A percentile compares a stretch with the other conserved stretches of the same genome.
Evolutionary conservation across 176 grass and related monocot genomes (phyloP).

Genomic region (Oryza officinalis): DNA sequence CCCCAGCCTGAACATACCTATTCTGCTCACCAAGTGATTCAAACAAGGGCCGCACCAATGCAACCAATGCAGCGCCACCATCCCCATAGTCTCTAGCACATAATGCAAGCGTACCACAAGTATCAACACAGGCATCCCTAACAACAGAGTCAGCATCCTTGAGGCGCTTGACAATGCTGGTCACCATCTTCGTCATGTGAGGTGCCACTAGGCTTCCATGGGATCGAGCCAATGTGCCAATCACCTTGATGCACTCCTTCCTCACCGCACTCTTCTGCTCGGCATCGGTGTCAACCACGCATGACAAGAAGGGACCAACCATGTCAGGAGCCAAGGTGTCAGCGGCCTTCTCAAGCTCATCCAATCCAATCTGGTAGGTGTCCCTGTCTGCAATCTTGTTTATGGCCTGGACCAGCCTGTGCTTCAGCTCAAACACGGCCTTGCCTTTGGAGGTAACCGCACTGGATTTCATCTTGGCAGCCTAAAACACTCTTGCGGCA

Average conservation of each 20-base stretch:
- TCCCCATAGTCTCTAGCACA: conserved; percentile 51
- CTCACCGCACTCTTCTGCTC: conserved; percentile 83
- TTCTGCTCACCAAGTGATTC: conserved; percentile 93
- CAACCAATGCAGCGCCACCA: conserved; percentile 54
- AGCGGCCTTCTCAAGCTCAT: conserved; percentile 62
- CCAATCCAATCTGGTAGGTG: conserved; percentile 78
- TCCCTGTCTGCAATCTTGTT: conserved; percentile 91
- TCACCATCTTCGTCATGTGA: conserved; percentile 65
- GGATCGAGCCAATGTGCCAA: conserved; percentile 61
- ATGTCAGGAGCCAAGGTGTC: conserved; percentile 63
- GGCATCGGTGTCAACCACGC: conserved; percentile 72
- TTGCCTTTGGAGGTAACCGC: conserved; percentile 59
- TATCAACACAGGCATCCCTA: conserved; percentile 84
- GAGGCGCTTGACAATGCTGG: conserved; percentile 69
- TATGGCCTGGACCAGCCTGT: conserved; percentile 66
- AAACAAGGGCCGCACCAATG: conserved; percentile 74
- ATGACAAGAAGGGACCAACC: conserved; percentile 82
- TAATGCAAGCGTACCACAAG: conserved; percentile 73
- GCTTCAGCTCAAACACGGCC: conserved; percentile 79
- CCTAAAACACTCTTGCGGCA: conserved; percentile 2
- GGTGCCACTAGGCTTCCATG: conserved; percentile 63
- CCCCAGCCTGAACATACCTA: conserved; percentile 74
- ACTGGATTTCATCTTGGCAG: conserved; percentile 61
- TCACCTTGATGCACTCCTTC: conserved; percentile 78
- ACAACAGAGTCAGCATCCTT: conserved; percentile 87